These are phyloP conservation scores for Yarrowia sp. DNA, from an alignment of 805 yeast species.

Conservation along the genomic window DNA sequence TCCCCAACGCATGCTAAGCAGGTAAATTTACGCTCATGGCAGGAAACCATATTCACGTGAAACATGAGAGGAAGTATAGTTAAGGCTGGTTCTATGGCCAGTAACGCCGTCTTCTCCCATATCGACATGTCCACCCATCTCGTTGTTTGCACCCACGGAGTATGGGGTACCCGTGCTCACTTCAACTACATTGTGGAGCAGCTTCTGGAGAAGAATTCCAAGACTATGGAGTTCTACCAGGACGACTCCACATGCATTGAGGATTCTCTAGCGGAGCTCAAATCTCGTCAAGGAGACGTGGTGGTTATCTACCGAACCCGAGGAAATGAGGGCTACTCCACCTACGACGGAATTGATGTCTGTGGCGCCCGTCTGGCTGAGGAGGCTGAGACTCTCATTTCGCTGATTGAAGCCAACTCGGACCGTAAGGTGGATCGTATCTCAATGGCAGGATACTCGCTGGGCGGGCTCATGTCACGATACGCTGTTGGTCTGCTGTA, in stretches of 20 bases:
- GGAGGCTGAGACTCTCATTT: constrained; percentile 53
- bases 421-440: constrained; percentile 52
- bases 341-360: constrained; percentile 83
- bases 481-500: constrained; percentile 73
- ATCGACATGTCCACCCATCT: constrained; percentile 45
- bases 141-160: constrained; percentile 61
- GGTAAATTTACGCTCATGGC: constrained; percentile 19
- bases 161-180: constrained; percentile 77
- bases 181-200: constrained; percentile 57
- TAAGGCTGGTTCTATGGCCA: constrained; percentile 5
- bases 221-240: constrained; percentile 20
- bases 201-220: constrained; percentile 31
- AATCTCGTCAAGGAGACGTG: constrained; percentile 34
- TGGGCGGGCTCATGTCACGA: constrained; percentile 83
- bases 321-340: constrained; percentile 66
- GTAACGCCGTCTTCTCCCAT: not conserved
- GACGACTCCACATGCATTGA: constrained; percentile 15
- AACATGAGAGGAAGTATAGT: constrained; percentile 22
- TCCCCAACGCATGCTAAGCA: constrained; percentile 20
- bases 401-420: constrained; percentile 26
- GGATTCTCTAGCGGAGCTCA: constrained; percentile 26
- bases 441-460: constrained; percentile 80
- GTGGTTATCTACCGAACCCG: constrained; percentile 50
- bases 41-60: constrained; percentile 19
- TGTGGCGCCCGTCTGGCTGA: constrained; percentile 73